A percentile compares a stretch with the other conserved stretches of the same genome.
Evolutionary conservation across 768 basidiomycete genomes (phyloP).

Genomic region (Sporobolomyces phaffii): DNA sequence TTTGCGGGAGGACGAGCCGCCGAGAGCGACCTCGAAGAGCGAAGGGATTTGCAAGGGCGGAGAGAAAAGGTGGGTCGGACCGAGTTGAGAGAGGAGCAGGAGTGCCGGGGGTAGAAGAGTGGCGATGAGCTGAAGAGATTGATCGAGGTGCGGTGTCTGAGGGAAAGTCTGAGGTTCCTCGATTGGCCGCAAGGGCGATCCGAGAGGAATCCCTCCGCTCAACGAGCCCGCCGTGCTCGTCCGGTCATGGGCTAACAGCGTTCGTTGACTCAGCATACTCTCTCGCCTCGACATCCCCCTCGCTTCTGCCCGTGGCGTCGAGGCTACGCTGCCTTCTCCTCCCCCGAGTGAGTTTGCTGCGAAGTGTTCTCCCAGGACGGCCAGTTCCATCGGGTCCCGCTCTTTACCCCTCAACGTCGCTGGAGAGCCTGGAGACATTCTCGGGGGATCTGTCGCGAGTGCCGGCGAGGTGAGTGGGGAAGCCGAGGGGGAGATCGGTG

Average conservation of each 20-base stretch:
- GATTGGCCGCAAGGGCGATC: conserved; percentile 5
- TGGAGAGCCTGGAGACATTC: conserved; percentile 17
- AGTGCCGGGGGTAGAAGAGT: conserved; percentile 35
- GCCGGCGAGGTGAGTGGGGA: conserved; percentile 10
- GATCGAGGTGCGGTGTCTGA: conserved; percentile 6
- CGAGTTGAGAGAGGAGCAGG: conserved; percentile 35
- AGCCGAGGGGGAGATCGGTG: neutral
- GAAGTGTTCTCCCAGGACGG: neutral
- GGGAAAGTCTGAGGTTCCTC: neutral
- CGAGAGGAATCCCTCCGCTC: neutral
- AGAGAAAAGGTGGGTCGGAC: conserved; percentile 36
- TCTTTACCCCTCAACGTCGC: conserved; percentile 24
- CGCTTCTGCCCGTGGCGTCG: neutral
- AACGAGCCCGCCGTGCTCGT: neutral
- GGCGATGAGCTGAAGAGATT: conserved; percentile 32
- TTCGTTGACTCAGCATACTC: conserved; percentile 29
- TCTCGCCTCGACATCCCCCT: conserved; percentile 7
- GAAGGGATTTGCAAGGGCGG: conserved; percentile 32
- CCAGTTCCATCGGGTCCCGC: conserved; percentile 29
- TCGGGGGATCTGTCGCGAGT: neutral
- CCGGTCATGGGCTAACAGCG: conserved; percentile 18
- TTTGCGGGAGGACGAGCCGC: neutral
- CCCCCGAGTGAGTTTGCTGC: neutral
- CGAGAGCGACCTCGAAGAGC: conserved; percentile 19
- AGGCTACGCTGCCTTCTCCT: neutral